Evolutionary conservation across 225 moss, liverwort and hornwort genomes (phyloP), one percentile per base, ranked within the genome.

Genomic region (Asterella californica): DNA sequence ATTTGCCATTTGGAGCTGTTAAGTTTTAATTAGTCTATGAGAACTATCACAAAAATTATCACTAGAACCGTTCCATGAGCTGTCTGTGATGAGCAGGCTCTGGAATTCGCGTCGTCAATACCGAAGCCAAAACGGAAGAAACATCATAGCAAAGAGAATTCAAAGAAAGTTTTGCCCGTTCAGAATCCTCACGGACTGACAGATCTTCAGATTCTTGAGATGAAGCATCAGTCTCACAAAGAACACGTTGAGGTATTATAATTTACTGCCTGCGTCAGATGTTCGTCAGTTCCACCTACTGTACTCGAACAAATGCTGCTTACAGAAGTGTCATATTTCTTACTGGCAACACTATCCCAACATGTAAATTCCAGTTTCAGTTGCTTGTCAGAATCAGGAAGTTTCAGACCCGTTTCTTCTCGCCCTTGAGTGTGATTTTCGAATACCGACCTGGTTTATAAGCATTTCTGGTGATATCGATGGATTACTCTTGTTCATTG

Each of bases 21-120:
- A 15, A 30, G 14, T 33, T 53, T 4, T 64, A 21, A n/a, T 15
- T 1, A 17, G 7, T 15, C 0, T 10, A 19, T 69, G 32, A 25
- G n/a, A 10, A n/a, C n/a, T n/a, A n/a, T n/a, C n/a, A n/a, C n/a
- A 7, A 42, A 42, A 70, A 30, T 29, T 14, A n/a, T 17, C n/a
- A 62, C 37, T 25, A 1, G 47, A 49, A 50, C 17, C 1, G n/a
- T 30, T 1, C 4, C 27, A 19, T 71, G 25, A 71, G 45, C 12
- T 42, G 29, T 49, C 25, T 29, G 14, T 64, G n/a, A 65, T 30
- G 60, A 74, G 24, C 76, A 97, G 97, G 97, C 93, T 29, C 91
- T 94, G 76, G 88, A 92, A 75, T 97, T 97, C 79, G 97, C 97
- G 14, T 83, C 91, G 0, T 87, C 77, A 70, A 91, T 97, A 48